Evolutionary conservation across 2,329 filamentous ascomycete genomes (phyloP).

Genomic region (Uncinocarpus reesii): DNA sequence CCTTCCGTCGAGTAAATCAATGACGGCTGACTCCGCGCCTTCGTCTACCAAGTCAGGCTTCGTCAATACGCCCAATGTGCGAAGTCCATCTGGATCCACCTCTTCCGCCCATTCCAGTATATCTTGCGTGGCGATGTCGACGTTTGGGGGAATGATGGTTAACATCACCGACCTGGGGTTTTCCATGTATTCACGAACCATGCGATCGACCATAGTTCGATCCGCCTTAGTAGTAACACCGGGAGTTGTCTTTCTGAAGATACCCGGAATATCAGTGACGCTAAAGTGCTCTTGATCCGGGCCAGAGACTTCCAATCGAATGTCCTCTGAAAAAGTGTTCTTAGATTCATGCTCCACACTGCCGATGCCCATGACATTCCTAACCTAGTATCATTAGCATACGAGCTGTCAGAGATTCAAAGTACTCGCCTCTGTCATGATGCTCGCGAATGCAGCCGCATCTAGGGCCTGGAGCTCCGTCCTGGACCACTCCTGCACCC

Average conservation of each 20-base stretch:
- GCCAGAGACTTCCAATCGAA: constrained; percentile 10
- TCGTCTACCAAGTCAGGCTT: not conserved
- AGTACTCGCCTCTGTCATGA: constrained; percentile 24
- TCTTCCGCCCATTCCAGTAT: constrained; percentile 36
- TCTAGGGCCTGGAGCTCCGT: constrained; percentile 18
- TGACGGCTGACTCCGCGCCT: constrained; percentile 13
- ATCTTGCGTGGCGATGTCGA: constrained; percentile 47
- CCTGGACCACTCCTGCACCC: constrained; percentile 19
- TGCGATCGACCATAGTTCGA: constrained; percentile 13
- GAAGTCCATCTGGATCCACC: constrained; percentile 16
- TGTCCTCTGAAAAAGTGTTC: constrained; percentile 17
- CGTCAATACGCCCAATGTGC: not conserved
- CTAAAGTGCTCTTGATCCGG: constrained; percentile 10
- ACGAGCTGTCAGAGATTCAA: not conserved
- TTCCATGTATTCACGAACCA: constrained; percentile 42
- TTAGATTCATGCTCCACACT: constrained; percentile 16
- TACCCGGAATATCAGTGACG: constrained; percentile 15
- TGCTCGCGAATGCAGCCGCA: constrained; percentile 18
- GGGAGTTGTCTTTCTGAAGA: constrained; percentile 1
- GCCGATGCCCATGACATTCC: constrained; percentile 19
- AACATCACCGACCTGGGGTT: constrained; percentile 49
- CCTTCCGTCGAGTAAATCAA: constrained; percentile 24
- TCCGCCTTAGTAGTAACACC: constrained; percentile 15
- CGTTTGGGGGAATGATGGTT: constrained; percentile 42
- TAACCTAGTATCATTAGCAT: constrained; percentile 17